Evolutionary conservation across 345 rosid genomes (phyloP).

Genomic region (Cardiospermum halicacabum): DNA sequence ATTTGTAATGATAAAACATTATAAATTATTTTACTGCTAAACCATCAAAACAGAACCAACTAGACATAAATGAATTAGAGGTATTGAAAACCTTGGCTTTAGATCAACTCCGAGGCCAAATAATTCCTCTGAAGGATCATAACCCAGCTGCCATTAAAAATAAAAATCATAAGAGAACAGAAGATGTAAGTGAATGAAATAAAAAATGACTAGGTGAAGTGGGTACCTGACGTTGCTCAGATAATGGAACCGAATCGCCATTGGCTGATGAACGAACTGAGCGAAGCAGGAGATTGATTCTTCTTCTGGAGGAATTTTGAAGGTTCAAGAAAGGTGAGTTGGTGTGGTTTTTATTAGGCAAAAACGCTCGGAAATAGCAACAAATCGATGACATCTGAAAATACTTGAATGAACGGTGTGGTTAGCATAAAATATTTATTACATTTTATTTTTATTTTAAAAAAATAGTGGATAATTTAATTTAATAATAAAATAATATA

Average conservation of each 20-base stretch:
- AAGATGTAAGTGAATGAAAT: background rate
- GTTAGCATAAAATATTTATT: background rate
- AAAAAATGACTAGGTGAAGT: background rate
- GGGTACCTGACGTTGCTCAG: constrained; percentile 42
- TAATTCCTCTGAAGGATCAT: constrained; percentile 80
- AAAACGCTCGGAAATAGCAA: constrained; percentile 24
- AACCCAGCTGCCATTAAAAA: constrained; percentile 47
- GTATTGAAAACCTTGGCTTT: constrained; percentile 41
- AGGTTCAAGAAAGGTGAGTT: constrained; percentile 10
- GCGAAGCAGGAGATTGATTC: constrained; percentile 27
- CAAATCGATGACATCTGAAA: constrained; percentile 12
- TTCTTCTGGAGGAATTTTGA: constrained; percentile 23
- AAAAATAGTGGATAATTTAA: too few species aligned
- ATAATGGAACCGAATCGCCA: constrained; percentile 33
- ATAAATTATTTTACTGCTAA: too few species aligned
- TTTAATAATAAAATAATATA: too few species aligned
- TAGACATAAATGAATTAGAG: background rate
- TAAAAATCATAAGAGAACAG: background rate
- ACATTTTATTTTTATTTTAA: too few species aligned
- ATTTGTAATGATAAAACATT: too few species aligned
- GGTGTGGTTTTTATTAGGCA: constrained; percentile 35
- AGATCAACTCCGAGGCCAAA: constrained; percentile 58
- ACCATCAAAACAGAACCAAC: background rate
- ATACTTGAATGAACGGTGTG: background rate
- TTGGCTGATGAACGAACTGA: constrained; percentile 34